Evolutionary conservation across 805 yeast species (phyloP).

Genomic region (Barnettozyma californica): DNA sequence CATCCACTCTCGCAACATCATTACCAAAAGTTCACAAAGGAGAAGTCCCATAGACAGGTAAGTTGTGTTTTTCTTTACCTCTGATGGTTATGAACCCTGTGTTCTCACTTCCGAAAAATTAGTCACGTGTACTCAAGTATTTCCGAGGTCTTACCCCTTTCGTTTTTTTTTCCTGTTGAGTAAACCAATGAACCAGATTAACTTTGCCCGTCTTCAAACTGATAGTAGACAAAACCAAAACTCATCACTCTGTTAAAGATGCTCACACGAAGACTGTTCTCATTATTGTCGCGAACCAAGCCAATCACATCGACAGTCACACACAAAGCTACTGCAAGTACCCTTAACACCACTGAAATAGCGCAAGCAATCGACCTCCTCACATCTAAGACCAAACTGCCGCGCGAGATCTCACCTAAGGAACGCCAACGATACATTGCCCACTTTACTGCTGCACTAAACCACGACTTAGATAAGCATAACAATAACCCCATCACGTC

Average conservation of each 20-base stretch:
- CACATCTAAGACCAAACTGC: background rate
- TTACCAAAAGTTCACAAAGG: too few species aligned
- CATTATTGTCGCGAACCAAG: background rate
- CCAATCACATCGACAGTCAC: background rate
- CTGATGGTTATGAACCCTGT: too few species aligned
- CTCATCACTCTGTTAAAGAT: background rate
- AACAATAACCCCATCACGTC: background rate
- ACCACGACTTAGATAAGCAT: background rate
- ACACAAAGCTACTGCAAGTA: background rate
- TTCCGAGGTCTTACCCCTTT: too few species aligned
- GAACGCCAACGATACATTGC: constrained; percentile 7
- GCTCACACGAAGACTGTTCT: constrained; percentile 1
- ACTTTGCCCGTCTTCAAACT: too few species aligned
- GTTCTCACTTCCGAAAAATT: too few species aligned
- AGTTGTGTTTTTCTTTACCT: too few species aligned
- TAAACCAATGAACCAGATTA: too few species aligned
- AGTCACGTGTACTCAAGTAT: too few species aligned
- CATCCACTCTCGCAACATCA: too few species aligned
- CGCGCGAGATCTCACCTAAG: background rate
- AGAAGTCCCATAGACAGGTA: too few species aligned
- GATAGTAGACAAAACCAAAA: background rate
- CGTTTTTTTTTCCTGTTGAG: too few species aligned
- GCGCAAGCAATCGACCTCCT: constrained; percentile 8
- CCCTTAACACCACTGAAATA: constrained; percentile 4
- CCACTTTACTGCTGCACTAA: constrained; percentile 8